A percentile compares a stretch with the other conserved stretches of the same genome.
Evolutionary conservation across 2,329 filamentous ascomycete species (phyloP).

Genomic region (Fusarium haematococcum): DNA sequence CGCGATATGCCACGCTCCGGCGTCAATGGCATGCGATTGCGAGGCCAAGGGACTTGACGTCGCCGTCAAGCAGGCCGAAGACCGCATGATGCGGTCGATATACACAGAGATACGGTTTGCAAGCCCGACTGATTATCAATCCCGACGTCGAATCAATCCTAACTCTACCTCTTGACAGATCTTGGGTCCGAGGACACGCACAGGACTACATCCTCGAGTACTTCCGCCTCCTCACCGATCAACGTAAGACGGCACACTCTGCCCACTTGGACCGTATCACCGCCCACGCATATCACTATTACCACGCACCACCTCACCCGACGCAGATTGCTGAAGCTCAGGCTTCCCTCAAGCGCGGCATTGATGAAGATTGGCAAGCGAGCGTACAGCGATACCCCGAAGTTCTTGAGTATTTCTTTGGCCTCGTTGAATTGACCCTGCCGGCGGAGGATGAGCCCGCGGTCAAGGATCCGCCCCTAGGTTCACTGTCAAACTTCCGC

Average conservation of each 20-base stretch:
- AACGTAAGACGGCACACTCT: slow-evolving; percentile 68
- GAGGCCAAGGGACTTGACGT: slow-evolving; percentile 74
- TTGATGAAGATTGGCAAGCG: slow-evolving; percentile 83
- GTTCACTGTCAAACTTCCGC: slow-evolving; percentile 61
- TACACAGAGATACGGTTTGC: slow-evolving; percentile 73
- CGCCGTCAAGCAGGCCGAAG: slow-evolving; percentile 72
- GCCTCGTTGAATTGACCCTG: slow-evolving; percentile 74
- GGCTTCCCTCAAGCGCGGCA: slow-evolving; percentile 75
- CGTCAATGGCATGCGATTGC: slow-evolving; percentile 70
- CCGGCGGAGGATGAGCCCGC: slow-evolving; percentile 71
- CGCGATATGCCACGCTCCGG: slow-evolving; percentile 73
- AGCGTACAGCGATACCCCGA: slow-evolving; percentile 83
- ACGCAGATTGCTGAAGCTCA: slow-evolving; percentile 74
- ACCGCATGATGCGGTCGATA: slow-evolving; percentile 71
- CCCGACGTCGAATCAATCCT: background rate
- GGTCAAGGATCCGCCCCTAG: slow-evolving; percentile 71
- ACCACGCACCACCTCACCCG: slow-evolving; percentile 68
- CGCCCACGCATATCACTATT: slow-evolving; percentile 68
- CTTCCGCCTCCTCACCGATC: slow-evolving; percentile 70
- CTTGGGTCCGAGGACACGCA: slow-evolving; percentile 73
- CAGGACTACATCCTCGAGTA: slow-evolving; percentile 77
- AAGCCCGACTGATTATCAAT: background rate
- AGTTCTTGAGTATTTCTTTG: slow-evolving; percentile 84
- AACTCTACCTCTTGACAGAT: slow-evolving; percentile 52
- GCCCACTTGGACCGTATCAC: slow-evolving; percentile 67